These are phyloP conservation scores for Orbilia javanica DNA, from an alignment of 2,329 filamentous ascomycete genomes.

Conservation along the genomic window DNA sequence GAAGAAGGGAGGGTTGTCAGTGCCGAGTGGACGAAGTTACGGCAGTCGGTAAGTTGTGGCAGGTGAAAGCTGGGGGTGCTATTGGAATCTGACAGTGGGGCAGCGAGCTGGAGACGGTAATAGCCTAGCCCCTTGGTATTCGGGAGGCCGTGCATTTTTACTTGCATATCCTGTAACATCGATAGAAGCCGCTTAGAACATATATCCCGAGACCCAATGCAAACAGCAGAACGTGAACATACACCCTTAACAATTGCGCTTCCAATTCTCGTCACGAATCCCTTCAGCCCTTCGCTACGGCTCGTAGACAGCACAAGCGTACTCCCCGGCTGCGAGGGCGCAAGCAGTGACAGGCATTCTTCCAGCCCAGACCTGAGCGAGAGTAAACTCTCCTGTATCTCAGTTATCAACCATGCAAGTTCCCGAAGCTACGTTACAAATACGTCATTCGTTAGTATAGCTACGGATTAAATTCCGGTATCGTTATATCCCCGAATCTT, in stretches of 20 bases:
- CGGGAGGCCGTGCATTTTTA: conserved; percentile 64
- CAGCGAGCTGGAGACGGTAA: conserved; percentile 76
- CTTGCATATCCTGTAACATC: conserved; percentile 56
- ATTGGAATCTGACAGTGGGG: conserved; percentile 72
- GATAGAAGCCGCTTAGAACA: not conserved
- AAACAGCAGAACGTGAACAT: conserved; percentile 64
- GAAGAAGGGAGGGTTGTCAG: conserved; percentile 54
- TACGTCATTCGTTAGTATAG: not conserved
- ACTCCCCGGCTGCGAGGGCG: conserved; percentile 84
- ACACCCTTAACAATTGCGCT: conserved; percentile 92
- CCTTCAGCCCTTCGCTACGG: conserved; percentile 90
- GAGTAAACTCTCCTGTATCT: conserved; percentile 73
- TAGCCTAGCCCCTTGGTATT: conserved; percentile 81
- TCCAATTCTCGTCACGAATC: conserved; percentile 88
- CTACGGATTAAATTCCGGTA: not conserved
- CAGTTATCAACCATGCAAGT: conserved; percentile 74
- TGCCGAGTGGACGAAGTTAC: conserved; percentile 59
- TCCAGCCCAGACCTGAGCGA: conserved; percentile 79
- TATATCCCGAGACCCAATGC: not conserved
- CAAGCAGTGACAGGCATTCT: conserved; percentile 88
- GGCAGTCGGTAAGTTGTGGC: conserved; percentile 61
- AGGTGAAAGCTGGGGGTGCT: conserved; percentile 61
- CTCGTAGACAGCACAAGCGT: conserved; percentile 90
- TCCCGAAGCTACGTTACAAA: conserved; percentile 70
- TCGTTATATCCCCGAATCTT: not conserved